phyloP scores from a whole-genome alignment of 257 asterid species.

The Handroanthus guayacan region DNA sequence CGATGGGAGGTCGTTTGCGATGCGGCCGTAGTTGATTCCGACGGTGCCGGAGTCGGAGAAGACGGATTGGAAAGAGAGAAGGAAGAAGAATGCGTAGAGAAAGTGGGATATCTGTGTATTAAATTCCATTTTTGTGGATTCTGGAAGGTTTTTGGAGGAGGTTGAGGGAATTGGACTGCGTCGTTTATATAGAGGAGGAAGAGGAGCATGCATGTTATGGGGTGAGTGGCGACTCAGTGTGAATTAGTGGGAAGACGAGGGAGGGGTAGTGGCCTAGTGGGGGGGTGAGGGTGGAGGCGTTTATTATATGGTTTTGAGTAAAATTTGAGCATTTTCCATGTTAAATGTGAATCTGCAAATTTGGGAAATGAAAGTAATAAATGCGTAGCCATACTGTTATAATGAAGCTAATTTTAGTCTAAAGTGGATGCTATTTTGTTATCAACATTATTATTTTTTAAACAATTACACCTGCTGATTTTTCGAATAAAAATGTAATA shows the following conservation, averaged over 20 bases:
- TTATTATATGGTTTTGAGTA: too few species aligned
- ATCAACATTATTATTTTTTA: too few species aligned
- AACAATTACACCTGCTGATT: too few species aligned
- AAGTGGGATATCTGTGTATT: background rate
- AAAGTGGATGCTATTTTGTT: too few species aligned
- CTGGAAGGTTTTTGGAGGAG: background rate
- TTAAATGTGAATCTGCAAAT: too few species aligned
- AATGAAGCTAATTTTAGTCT: too few species aligned
- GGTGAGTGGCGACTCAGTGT: background rate
- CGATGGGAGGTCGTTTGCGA: conserved; percentile 71
- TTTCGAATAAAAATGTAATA: too few species aligned
- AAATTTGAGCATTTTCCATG: too few species aligned
- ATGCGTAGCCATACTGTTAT: too few species aligned
- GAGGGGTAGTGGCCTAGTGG: background rate
- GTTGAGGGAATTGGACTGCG: background rate
- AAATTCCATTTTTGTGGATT: conserved; percentile 21
- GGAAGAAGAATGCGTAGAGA: background rate
- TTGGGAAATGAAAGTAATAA: too few species aligned
- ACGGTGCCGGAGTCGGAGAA: conserved; percentile 41
- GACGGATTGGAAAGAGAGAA: background rate
- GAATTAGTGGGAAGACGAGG: conserved; percentile 1
- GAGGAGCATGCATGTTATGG: background rate
- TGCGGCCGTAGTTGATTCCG: conserved; percentile 79
- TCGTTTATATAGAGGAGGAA: background rate
- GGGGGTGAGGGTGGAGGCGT: background rate